Evolutionary conservation across 1,139 yeast species (phyloP), one percentile per base, ranked within the genome.

Genomic region (Nakaseomyces delphensis): DNA sequence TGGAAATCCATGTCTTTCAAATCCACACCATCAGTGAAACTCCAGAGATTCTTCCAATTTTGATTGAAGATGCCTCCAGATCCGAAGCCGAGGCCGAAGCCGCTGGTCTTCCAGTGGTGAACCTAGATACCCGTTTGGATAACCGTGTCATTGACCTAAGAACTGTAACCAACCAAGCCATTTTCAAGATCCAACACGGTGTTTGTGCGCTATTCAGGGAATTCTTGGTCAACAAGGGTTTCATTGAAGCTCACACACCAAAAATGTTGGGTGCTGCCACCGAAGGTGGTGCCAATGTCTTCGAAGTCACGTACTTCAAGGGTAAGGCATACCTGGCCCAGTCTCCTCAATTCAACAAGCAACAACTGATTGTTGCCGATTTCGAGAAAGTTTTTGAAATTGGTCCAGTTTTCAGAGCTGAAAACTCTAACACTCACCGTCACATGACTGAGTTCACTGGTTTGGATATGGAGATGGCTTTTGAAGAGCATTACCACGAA

Each of bases 391-490:
- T 91, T 41, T 93, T 79, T 62, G 99, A 91, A 70, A 76, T 91
- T 57, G 97, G 93, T 1, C 97, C 99, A 39, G 98, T 91, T 43
- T 91, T 91, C 76, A 79, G 99, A 68, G 99, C 99, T 45, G 99
- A 91, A 68, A 91, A 91, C 73, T 89, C 97, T 51, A 87, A 91
- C 71, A 91, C 98, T 23, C 97, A 91, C 67, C 89, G 99, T 70
- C 99, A 91, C 68, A 83, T 91, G 96, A 91, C 99, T 46, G 99
- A 91, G 68, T 91, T 91, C 66, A 84, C 83, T 47, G 99, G 99
- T 45, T 79, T 93, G 59, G 99, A 91, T 74, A 70, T 91, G 70
- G 99, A 91, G 68, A 86, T 93, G 95, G 84, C 96, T 6, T 85
- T 91, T 62, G 97, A 91, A 70, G 96, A 89, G 69, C 96, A 91